A percentile compares a stretch with the other conserved stretches of the same genome.
phyloP scores from a whole-genome alignment of 345 rosid species.

The Citrus australasica region DNA sequence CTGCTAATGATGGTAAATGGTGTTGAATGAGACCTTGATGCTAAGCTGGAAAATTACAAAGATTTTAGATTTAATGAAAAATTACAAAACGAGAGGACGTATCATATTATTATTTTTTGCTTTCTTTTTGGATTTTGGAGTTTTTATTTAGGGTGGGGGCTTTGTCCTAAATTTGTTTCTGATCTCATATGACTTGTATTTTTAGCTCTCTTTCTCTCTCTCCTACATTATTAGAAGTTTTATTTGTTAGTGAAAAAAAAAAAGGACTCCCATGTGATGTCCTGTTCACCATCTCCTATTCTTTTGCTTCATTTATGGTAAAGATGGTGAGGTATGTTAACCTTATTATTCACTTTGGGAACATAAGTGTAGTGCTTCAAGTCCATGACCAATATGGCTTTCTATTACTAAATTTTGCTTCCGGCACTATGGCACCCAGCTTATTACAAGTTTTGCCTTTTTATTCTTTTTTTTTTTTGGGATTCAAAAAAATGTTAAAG shows the following conservation, averaged over 20 bases:
- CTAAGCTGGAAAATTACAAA: background rate
- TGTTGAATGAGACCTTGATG: conserved; percentile 12
- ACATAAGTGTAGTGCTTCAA: background rate
- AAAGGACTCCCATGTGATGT: conserved; percentile 33
- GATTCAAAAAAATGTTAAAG: no score
- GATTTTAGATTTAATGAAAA: background rate
- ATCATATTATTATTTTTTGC: background rate
- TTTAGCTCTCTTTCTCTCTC: conserved; percentile 3
- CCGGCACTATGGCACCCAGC: background rate
- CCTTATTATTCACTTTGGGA: background rate
- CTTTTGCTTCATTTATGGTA: conserved; percentile 23
- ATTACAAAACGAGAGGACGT: background rate
- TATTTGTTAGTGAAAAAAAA: conserved; percentile 12
- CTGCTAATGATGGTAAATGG: conserved; percentile 16
- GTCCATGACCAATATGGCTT: background rate
- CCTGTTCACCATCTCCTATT: conserved; percentile 9
- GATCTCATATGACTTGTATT: background rate
- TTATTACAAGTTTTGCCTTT: background rate
- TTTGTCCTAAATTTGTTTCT: conserved; percentile 2
- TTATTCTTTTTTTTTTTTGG: background rate
- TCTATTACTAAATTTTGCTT: background rate
- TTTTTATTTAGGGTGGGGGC: background rate
- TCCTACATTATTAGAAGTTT: conserved; percentile 13
- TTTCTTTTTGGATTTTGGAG: conserved; percentile 2
- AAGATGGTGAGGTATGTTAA: conserved; percentile 6